phyloP scores from a whole-genome alignment of 139 green algal species.

The Desmodesmus armatus region DNA sequence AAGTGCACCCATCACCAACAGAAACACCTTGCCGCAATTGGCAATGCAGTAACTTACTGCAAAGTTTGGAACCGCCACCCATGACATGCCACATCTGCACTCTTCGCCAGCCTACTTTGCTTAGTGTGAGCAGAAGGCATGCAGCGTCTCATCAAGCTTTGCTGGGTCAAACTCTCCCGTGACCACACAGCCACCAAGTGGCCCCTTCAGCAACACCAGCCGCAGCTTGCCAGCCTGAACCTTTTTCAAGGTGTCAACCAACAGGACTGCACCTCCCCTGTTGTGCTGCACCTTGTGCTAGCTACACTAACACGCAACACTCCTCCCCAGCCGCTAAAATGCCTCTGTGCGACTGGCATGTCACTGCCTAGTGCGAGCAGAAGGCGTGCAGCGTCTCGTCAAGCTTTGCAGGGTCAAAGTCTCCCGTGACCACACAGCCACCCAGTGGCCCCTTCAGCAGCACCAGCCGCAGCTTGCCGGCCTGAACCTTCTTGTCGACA shows the following conservation, averaged over 20 bases:
- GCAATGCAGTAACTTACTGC: no score
- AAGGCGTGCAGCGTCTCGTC: conserved; percentile 89
- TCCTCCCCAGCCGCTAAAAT: no score
- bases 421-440: conserved; percentile 93
- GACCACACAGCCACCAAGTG: conserved; percentile 94
- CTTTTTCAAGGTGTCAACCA: no score
- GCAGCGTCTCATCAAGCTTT: conserved; percentile 89
- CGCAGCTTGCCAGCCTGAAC: conserved; percentile 87
- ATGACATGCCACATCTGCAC: no score
- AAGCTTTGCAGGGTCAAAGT: conserved; percentile 89
- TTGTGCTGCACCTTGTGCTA: no score
- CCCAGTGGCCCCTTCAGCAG: conserved; percentile 94
- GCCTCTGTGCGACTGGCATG: no score
- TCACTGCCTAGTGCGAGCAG: conserved; percentile 69
- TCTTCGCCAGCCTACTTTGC: no score
- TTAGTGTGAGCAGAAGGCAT: conserved; percentile 76
- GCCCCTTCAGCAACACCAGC: conserved; percentile 94
- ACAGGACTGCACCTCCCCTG: no score
- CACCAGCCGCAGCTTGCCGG: conserved; percentile 93
- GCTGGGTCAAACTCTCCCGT: conserved; percentile 92
- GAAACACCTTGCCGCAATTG: no score
- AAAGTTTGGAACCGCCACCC: no score
- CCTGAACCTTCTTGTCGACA: conserved; percentile 96
- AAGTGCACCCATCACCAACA: no score
- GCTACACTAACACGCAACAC: no score